These are phyloP conservation scores for Lentinula aciculospora DNA, from an alignment of 768 basidiomycete genomes.

Conservation along the genomic window DNA sequence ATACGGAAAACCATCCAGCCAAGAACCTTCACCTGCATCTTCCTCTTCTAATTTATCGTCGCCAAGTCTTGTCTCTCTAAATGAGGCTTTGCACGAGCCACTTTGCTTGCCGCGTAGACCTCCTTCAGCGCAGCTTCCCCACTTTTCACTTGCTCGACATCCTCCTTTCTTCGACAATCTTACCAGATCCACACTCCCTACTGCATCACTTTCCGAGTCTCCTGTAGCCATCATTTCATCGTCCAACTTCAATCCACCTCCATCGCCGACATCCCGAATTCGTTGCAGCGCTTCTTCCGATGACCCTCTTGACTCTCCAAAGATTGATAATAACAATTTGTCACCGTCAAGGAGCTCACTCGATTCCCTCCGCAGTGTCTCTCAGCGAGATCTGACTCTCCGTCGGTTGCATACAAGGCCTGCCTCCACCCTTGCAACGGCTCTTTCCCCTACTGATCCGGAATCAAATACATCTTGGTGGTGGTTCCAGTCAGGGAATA, in stretches of 20 bases:
- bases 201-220: constrained; percentile 53
- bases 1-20: constrained; percentile 13
- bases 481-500: constrained; percentile 51
- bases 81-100: constrained; percentile 43
- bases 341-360: constrained; percentile 44
- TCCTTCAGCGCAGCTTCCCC: constrained; percentile 35
- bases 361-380: constrained; percentile 50
- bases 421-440: constrained; percentile 15
- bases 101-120: constrained; percentile 19
- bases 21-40: constrained; percentile 26
- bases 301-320: constrained; percentile 20
- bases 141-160: constrained; percentile 29
- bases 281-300: constrained; percentile 9
- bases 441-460: constrained; percentile 11
- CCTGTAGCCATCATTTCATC: constrained; percentile 22
- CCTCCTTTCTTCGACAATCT: constrained; percentile 51
- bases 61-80: constrained; percentile 31
- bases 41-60: constrained; percentile 29
- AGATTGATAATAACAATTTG: constrained; percentile 32
- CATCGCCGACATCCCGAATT: constrained; percentile 7
- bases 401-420: constrained; percentile 21
- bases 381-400: constrained; percentile 20
- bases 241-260: constrained; percentile 1
- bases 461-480: constrained; percentile 28
- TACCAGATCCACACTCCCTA: constrained; percentile 59